Conservation (phyloP, 257 asterid species). For the Solanum etuberosum region DNA sequence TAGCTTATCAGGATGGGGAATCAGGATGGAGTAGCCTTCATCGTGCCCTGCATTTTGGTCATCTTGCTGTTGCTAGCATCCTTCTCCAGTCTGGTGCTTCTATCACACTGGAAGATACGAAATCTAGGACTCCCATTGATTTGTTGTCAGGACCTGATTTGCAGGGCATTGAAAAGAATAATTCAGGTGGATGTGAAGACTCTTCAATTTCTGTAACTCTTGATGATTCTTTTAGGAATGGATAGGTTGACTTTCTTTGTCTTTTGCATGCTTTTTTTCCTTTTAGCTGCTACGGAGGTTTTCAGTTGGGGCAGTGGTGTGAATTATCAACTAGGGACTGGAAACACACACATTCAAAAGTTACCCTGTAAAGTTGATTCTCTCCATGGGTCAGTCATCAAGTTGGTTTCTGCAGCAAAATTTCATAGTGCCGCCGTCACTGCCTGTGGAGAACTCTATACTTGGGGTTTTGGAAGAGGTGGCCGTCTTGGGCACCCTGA, state of each 20-base stretch:
- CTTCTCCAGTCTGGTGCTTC: conserved; percentile 77
- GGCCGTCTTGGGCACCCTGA: conserved; percentile 99
- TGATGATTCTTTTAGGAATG: not conserved
- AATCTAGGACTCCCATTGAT: conserved; percentile 76
- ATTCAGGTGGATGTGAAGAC: conserved; percentile 34
- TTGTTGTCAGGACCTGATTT: conserved; percentile 87
- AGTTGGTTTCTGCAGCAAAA: conserved; percentile 74
- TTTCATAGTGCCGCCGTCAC: conserved; percentile 94
- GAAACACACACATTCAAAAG: conserved; percentile 92
- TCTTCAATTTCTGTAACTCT: not conserved
- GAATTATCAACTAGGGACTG: conserved; percentile 97
- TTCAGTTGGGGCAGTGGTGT: conserved; percentile 99
- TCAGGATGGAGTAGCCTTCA: conserved; percentile 99
- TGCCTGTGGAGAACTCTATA: conserved; percentile 78
- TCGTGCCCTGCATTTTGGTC: conserved; percentile 94
- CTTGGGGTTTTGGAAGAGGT: conserved; percentile 99
- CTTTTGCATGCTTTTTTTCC: conserved; percentile 1
- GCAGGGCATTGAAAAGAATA: conserved; percentile 42
- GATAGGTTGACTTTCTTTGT: conserved; percentile 3
- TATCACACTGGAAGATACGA: conserved; percentile 71
- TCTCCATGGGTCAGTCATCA: conserved; percentile 61
- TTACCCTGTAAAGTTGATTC: conserved; percentile 95
- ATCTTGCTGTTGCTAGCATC: conserved; percentile 84
- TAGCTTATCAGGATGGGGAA: conserved; percentile 71
- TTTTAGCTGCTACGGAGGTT: conserved; percentile 75